These are phyloP conservation scores for Phytophthora cajani DNA, from an alignment of 352 stramenopile genomes.

Conservation along the genomic window DNA sequence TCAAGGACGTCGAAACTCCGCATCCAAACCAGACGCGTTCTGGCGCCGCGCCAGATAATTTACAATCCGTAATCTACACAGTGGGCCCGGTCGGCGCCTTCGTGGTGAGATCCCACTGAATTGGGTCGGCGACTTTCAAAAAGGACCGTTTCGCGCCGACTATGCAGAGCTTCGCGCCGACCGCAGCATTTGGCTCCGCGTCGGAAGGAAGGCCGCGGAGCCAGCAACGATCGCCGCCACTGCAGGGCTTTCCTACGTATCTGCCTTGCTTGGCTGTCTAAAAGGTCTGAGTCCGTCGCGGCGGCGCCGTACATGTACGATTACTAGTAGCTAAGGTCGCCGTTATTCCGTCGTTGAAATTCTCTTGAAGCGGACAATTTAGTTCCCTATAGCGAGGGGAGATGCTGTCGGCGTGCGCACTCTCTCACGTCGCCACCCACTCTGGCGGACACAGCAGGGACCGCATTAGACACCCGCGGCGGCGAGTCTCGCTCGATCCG, in stretches of 20 bases:
- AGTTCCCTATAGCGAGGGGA: conserved; percentile 11
- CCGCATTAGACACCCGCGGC: background rate
- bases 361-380: conserved; percentile 2
- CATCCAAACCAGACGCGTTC: conserved; percentile 12
- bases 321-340: background rate
- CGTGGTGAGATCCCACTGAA: conserved; percentile 2
- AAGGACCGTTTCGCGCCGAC: background rate
- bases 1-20: background rate
- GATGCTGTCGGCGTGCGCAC: conserved; percentile 2
- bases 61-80: background rate
- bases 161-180: background rate
- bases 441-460: conserved; percentile 12
- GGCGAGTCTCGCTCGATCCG: conserved; percentile 3
- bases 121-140: background rate
- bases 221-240: background rate
- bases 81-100: background rate
- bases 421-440: conserved; percentile 2
- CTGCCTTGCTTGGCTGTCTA: background rate
- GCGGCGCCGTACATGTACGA: background rate
- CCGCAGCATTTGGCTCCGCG: background rate
- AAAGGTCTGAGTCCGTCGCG: background rate
- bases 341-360: background rate
- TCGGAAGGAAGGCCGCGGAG: conserved; percentile 4
- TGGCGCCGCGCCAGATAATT: background rate
- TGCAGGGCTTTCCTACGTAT: background rate